Evolutionary conservation across 2,329 filamentous ascomycete genomes (phyloP).

Genomic region (Chaetomiaceae sp.): DNA sequence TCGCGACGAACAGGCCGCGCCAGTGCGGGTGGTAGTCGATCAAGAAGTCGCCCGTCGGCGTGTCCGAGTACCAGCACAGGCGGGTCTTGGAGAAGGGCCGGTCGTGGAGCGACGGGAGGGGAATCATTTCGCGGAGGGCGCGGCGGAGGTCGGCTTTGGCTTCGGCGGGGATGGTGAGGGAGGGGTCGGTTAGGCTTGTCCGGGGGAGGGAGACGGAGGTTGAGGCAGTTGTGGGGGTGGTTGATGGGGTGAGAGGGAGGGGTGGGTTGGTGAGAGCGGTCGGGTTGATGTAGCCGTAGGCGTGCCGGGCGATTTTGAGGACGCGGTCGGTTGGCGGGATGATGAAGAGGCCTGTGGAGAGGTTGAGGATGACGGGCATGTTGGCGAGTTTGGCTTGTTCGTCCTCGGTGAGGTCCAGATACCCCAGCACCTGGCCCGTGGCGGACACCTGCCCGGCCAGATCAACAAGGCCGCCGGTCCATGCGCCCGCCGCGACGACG

Average conservation of each 20-base stretch:
- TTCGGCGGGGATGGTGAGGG: conserved; percentile 52
- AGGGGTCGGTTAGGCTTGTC: conserved; percentile 47
- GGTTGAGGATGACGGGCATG: conserved; percentile 69
- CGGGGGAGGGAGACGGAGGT: conserved; percentile 36
- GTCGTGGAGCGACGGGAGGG: conserved; percentile 49
- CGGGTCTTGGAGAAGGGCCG: conserved; percentile 59
- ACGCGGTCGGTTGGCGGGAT: conserved; percentile 60
- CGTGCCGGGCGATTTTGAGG: conserved; percentile 68
- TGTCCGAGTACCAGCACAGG: conserved; percentile 75
- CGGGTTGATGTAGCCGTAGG: conserved; percentile 62
- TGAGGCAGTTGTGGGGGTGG: conserved; percentile 9
- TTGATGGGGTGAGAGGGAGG: conserved; percentile 11
- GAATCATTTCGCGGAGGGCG: conserved; percentile 58
- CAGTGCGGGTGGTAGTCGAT: conserved; percentile 64
- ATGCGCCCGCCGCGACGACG: conserved; percentile 80
- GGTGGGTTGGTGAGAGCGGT: conserved; percentile 25
- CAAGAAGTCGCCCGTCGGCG: conserved; percentile 65
- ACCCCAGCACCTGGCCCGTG: conserved; percentile 77
- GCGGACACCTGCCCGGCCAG: conserved; percentile 70
- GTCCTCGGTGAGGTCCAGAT: conserved; percentile 66
- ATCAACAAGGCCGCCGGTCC: conserved; percentile 75
- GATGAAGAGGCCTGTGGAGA: conserved; percentile 67
- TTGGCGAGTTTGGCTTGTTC: conserved; percentile 63
- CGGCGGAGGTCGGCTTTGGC: conserved; percentile 57
- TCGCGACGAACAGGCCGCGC: conserved; percentile 55